Conservation (phyloP, 371 early-diverging fungal genomes). For the Umbelopsis sp. region DNA sequence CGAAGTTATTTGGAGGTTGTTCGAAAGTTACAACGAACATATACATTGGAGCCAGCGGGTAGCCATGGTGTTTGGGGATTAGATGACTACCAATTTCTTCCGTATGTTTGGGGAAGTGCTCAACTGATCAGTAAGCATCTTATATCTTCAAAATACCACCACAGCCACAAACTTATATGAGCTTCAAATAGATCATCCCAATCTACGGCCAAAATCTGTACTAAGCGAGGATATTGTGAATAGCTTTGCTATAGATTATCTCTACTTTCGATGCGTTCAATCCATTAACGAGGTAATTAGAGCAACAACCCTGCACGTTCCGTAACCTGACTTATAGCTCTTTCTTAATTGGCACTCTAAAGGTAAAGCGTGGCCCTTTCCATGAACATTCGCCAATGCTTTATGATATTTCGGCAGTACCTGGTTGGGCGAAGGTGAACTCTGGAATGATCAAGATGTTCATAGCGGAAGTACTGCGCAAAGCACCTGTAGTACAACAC, state of each 20-base stretch:
- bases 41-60: slow-evolving; percentile 98
- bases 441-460: slow-evolving; percentile 97
- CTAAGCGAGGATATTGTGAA: slow-evolving; percentile 68
- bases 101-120: slow-evolving; percentile 94
- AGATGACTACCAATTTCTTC: slow-evolving; percentile 98
- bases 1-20: slow-evolving; percentile 82
- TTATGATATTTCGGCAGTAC: slow-evolving; percentile 89
- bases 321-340: background rate
- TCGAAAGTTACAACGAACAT: slow-evolving; percentile 83
- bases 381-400: slow-evolving; percentile 93
- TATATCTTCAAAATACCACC: background rate
- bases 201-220: slow-evolving; percentile 76
- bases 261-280: slow-evolving; percentile 88
- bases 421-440: slow-evolving; percentile 91
- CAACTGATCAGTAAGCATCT: slow-evolving; percentile 71
- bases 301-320: background rate
- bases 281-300: slow-evolving; percentile 71
- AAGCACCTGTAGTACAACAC: slow-evolving; percentile 98
- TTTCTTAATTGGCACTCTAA: background rate
- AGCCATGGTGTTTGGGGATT: slow-evolving; percentile 99
- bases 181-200: slow-evolving; percentile 49
- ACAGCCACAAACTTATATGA: no score
- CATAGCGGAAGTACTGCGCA: slow-evolving; percentile 91
- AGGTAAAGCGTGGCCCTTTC: slow-evolving; percentile 71
- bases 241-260: slow-evolving; percentile 73